Conservation (phyloP, 805 yeast genomes). For the Sungouiozyma ichnusensis region DNA sequence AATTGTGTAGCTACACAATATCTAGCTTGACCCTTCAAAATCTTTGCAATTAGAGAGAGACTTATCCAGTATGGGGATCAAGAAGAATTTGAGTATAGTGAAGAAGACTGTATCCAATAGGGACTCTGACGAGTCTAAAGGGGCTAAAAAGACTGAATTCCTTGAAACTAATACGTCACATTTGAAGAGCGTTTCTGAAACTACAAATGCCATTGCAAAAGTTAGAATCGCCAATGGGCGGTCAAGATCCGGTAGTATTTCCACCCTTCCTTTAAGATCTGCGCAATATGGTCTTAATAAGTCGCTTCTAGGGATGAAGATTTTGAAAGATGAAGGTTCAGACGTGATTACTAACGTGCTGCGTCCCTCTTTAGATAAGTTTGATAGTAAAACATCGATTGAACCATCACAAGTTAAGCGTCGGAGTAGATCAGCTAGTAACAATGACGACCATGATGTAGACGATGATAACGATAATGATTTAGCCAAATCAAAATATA, state of each 20-base stretch:
- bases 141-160: not conserved
- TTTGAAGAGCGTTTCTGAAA: not conserved
- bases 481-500: slow-evolving; percentile 32
- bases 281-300: slow-evolving; percentile 1
- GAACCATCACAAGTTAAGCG: not conserved
- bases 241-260: not conserved
- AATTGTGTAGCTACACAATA: too few relatives aligned
- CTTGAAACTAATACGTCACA: not conserved
- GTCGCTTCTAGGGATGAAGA: slow-evolving; percentile 1
- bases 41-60: too few relatives aligned
- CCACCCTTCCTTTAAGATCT: not conserved
- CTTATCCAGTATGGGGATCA: not conserved
- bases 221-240: not conserved
- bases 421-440: not conserved
- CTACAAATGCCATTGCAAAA: not conserved
- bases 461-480: slow-evolving; percentile 18
- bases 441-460: slow-evolving; percentile 4
- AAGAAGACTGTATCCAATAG: not conserved
- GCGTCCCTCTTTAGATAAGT: not conserved
- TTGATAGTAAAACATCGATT: not conserved
- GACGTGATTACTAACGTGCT: not conserved
- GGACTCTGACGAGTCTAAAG: not conserved
- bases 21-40: too few relatives aligned
- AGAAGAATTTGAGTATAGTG: not conserved
- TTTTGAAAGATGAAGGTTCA: slow-evolving; percentile 2